Base-by-base conservation (phyloP, 768 basidiomycete genomes). In the Steccherinum ochraceum region DNA sequence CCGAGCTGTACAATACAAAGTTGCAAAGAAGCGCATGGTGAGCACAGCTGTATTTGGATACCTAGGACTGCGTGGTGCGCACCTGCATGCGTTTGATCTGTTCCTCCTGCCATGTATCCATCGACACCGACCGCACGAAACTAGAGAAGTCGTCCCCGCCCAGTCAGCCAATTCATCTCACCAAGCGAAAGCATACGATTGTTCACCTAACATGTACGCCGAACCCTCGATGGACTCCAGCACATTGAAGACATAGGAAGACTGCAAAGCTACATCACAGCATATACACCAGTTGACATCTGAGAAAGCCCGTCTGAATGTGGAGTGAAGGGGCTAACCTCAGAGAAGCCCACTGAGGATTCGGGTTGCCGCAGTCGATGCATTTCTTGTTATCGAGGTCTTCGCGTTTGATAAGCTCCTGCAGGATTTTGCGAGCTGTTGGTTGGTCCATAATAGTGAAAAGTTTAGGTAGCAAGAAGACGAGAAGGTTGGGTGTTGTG, bases 91-190 rank as follows among this genome's bases (percentile, higher is more conserved):
- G 78, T 61, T 66, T 83, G 56, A 92, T 71, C 67, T 96, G 93
- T 52, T 94, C 91, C 30, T 83, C 79, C 57, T 89, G 85, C 92
- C 93, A 96, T 57, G 92, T 88, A 69, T 96, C 94, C 94, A 96
- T 97, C 49, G 93, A 93, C 56, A 93, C 81, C 40, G 89, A 92
- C 64, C 93, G 78, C 50, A 95, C 90, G 68, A 93, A 95, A 66
- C 88, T 90, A 68, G 41, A 25, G 35, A 49, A 13, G 42, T 42
- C 55, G 26, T 56, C n/a, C n/a, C n/a, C n/a, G n/a, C n/a, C n/a
- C n/a, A n/a, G n/a, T n/a, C n/a, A n/a, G 51, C 58, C 58, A 47
- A 59, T 49, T 46, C 55, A 21, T 49, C 41, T 30, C 24, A 20
- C 49, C 39, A 5, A 45, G 26, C 12, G 26, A 11, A 41, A 35